These are phyloP conservation scores for Trypanosoma conorhini DNA, from an alignment of 208 protist genomes.

Conservation along the genomic window DNA sequence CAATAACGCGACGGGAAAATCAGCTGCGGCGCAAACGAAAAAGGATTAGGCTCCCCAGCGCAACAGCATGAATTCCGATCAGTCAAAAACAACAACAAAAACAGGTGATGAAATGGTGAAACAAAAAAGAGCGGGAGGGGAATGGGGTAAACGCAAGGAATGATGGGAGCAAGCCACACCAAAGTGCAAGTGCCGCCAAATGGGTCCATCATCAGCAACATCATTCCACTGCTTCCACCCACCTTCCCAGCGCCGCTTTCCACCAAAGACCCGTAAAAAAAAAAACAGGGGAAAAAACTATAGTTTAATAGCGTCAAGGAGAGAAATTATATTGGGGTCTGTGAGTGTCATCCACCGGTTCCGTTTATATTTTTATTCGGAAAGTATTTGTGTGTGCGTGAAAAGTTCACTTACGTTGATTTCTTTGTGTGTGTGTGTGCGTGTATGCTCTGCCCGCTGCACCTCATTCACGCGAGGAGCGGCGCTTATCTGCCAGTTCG, in stretches of 20 bases:
- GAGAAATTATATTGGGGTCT: background rate
- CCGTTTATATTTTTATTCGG: background rate
- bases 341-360: background rate
- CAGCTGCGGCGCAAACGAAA: too few relatives aligned
- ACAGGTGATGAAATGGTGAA: background rate
- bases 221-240: background rate
- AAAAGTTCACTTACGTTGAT: constrained; percentile 1
- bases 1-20: background rate
- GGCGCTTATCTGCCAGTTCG: constrained; percentile 32
- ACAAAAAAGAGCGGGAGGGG: background rate
- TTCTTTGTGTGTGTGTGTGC: constrained; percentile 21
- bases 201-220: too few relatives aligned
- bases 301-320: background rate
- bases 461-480: constrained; percentile 7
- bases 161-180: background rate
- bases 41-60: too few relatives aligned
- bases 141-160: too few relatives aligned
- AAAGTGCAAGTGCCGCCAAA: background rate
- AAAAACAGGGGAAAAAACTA: background rate
- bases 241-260: too few relatives aligned
- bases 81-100: background rate
- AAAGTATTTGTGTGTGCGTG: background rate
- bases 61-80: too few relatives aligned
- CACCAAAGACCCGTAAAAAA: background rate
- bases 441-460: constrained; percentile 11